Evolutionary conservation across 495 filamentous ascomycete genomes (phyloP), one percentile per base, ranked within the genome.

Genomic region (Xylaria flabelliformis): DNA sequence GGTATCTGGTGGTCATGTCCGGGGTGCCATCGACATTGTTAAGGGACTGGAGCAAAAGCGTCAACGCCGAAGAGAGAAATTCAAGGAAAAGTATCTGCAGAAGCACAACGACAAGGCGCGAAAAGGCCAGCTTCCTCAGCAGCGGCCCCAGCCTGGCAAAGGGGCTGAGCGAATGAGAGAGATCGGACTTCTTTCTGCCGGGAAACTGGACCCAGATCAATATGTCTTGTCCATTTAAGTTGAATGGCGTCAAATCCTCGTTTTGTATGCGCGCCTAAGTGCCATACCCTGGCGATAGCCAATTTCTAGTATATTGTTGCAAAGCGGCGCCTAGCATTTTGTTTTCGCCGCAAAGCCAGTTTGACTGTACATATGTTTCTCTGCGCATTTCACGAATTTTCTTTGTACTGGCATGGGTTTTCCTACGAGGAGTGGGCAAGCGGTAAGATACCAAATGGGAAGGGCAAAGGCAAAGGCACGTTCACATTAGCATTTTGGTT

Each of bases 21-120:
- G 96, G 72, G 94, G 94, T 58, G 94, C 96, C 39, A 95, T 98
- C 74, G 97, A 98, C 78, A 98, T 99, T 73, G 94, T 97, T 82
- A 94, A 97, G 78, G 96, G 96, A 7, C 90, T 99, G 9, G 96
- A 98, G 84, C 90, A 93, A 82, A 97, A 96, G 83, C 90, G 95
- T 55, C 93, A 95, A 81, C 90, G 94, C 67, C 92, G 96, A 68
- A 93, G 91, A 82, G 93, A 97, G 82, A 96, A 95, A 80, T 94
- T 92, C 78, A 77, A 78, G 62, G 77, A 79, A 69, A 91, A 90
- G 82, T 80, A 80, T 15, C 79, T 82, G 50, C 91, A 94, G 77
- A 94, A 96, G 82, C 90, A 94, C 75, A 93, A 89, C 82, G 81
- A 84, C 66, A 83, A 83, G 32, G 85, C 84, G 7, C 83, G 85